These are phyloP conservation scores for Westerdykella sp. DNA, from an alignment of 2,329 filamentous ascomycete species.

Conservation along the genomic window DNA sequence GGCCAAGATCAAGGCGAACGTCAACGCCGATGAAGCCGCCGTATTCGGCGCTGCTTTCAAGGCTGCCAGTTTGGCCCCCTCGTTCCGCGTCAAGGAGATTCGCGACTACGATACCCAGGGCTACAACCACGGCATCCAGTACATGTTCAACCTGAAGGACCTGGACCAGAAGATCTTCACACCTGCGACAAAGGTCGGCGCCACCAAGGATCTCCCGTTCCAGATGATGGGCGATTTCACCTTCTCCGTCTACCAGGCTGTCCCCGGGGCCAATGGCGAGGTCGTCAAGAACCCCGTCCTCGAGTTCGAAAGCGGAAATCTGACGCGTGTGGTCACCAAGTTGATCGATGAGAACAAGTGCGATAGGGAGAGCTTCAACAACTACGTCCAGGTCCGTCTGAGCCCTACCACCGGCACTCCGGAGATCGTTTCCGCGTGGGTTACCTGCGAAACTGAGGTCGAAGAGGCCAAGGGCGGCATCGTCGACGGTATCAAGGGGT, in stretches of 20 bases:
- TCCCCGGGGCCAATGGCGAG: constrained; percentile 44
- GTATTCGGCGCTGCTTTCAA: constrained; percentile 95
- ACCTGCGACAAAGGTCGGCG: constrained; percentile 66
- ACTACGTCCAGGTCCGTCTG: constrained; percentile 72
- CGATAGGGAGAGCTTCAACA: constrained; percentile 66
- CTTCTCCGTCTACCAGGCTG: constrained; percentile 71
- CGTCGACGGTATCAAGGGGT: constrained; percentile 90
- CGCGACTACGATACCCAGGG: constrained; percentile 68
- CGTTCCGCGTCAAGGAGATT: constrained; percentile 98
- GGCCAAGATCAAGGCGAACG: constrained; percentile 82
- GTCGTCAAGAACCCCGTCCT: constrained; percentile 55
- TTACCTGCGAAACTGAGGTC: constrained; percentile 78
- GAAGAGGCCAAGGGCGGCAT: constrained; percentile 68
- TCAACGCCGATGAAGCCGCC: constrained; percentile 94
- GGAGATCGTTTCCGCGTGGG: constrained; percentile 65
- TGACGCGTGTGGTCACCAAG: constrained; percentile 74
- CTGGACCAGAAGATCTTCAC: constrained; percentile 80
- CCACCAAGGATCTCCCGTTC: constrained; percentile 77
- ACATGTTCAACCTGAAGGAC: constrained; percentile 61
- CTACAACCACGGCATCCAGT: constrained; percentile 71
- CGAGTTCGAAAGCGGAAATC: constrained; percentile 69
- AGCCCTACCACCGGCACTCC: constrained; percentile 70
- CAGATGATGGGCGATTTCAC: constrained; percentile 76
- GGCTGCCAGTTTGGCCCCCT: constrained; percentile 83
- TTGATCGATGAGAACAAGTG: constrained; percentile 77